Evolutionary conservation across 495 filamentous ascomycete genomes (phyloP).

Genomic region (Talaromyces wortmannii): DNA sequence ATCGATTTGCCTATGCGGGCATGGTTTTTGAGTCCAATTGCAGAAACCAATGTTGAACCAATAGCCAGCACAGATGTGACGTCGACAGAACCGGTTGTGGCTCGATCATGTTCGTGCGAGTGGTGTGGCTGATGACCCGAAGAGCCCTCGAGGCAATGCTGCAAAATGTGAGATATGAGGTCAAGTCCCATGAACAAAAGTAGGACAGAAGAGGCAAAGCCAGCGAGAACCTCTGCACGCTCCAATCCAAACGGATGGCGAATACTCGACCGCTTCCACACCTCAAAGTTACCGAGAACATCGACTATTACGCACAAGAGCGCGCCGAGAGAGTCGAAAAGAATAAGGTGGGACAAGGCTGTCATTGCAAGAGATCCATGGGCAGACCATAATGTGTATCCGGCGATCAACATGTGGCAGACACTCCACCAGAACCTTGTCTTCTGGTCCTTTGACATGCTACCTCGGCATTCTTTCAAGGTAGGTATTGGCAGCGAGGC

Average conservation of each 20-base stretch:
- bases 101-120: constrained; percentile 56
- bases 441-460: constrained; percentile 82
- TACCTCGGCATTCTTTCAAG: constrained; percentile 71
- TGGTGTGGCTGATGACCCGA: constrained; percentile 64
- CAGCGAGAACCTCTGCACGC: constrained; percentile 85
- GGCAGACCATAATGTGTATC: constrained; percentile 75
- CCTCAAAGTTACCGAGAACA: constrained; percentile 90
- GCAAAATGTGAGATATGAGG: constrained; percentile 83
- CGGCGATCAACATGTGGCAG: constrained; percentile 76
- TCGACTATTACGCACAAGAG: constrained; percentile 91
- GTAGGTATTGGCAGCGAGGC: constrained; percentile 93
- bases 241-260: constrained; percentile 92
- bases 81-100: constrained; percentile 70
- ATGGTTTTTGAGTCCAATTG: constrained; percentile 84
- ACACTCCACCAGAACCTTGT: constrained; percentile 81
- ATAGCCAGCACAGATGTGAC: constrained; percentile 81
- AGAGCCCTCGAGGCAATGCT: constrained; percentile 68
- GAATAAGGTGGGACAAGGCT: constrained; percentile 83
- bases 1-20: constrained; percentile 81
- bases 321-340: constrained; percentile 90
- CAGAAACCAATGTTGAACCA: constrained; percentile 78
- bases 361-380: constrained; percentile 88
- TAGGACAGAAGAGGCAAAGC: constrained; percentile 94
- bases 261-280: constrained; percentile 90
- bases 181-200: constrained; percentile 96